Conservation (phyloP, 768 basidiomycete species). For the Rhodocollybia butyracea region DNA sequence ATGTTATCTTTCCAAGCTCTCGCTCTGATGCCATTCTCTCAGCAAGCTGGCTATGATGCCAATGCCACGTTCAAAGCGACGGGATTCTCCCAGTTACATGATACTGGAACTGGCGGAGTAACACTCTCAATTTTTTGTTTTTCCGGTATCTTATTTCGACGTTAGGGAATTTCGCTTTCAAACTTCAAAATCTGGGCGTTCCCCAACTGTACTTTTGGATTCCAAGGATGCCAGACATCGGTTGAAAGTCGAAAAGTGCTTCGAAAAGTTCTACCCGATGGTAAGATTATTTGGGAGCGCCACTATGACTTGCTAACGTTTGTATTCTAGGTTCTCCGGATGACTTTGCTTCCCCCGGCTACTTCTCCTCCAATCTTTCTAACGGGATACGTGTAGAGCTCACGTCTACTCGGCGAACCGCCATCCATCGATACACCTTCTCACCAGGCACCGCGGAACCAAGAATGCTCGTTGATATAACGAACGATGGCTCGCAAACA, state of each 20-base stretch:
- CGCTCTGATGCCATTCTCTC: background rate
- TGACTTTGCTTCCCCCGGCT: conserved; percentile 62
- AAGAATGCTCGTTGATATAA: conserved; percentile 56
- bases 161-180: conserved; percentile 49
- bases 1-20: background rate
- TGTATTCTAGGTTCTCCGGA: conserved; percentile 45
- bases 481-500: conserved; percentile 58
- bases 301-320: too few species aligned
- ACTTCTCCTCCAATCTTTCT: conserved; percentile 63
- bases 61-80: conserved; percentile 41
- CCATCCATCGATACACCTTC: conserved; percentile 59
- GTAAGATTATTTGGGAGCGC: conserved; percentile 25
- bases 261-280: conserved; percentile 47
- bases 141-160: background rate
- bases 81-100: conserved; percentile 64
- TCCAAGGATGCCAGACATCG: conserved; percentile 50
- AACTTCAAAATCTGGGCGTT: conserved; percentile 64
- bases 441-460: conserved; percentile 44
- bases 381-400: conserved; percentile 57
- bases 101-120: conserved; percentile 41
- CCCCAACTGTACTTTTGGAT: conserved; percentile 41
- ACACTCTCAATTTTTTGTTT: background rate
- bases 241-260: conserved; percentile 42
- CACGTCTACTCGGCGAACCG: conserved; percentile 56
- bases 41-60: conserved; percentile 50